Evolutionary conservation across 2,329 filamentous ascomycete species (phyloP).

Genomic region (Fusarium sarcochroum): DNA sequence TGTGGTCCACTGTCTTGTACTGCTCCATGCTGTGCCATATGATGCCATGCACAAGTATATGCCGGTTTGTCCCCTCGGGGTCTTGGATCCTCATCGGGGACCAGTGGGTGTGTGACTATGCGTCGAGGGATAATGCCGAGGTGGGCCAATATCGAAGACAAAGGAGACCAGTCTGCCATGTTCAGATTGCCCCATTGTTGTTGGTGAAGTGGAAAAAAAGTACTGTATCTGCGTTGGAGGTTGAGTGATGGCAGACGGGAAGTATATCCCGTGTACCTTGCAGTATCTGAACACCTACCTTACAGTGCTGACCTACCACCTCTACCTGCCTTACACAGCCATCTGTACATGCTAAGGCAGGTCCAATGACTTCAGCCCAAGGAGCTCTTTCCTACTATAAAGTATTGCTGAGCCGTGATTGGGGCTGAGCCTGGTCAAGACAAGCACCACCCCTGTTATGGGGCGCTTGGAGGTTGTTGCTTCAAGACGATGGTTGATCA

Average conservation of each 20-base stretch:
- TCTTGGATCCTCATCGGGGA: constrained; percentile 26
- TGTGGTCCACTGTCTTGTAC: constrained; percentile 25
- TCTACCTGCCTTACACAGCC: constrained; percentile 13
- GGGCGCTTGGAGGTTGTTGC: constrained; percentile 37
- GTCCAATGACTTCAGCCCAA: constrained; percentile 35
- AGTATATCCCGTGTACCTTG: constrained; percentile 38
- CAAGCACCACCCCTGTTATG: constrained; percentile 34
- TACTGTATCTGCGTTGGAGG: constrained; percentile 22
- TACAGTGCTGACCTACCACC: constrained; percentile 33
- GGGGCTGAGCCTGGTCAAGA: constrained; percentile 17
- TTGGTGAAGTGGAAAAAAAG: constrained; percentile 38
- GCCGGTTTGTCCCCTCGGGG: constrained; percentile 35
- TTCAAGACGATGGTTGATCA: neutral
- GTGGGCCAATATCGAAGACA: constrained; percentile 20
- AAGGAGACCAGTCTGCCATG: constrained; percentile 14
- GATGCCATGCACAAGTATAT: constrained; percentile 38
- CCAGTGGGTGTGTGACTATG: constrained; percentile 35
- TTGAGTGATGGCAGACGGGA: constrained; percentile 9
- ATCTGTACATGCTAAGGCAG: constrained; percentile 41
- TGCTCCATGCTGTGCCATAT: constrained; percentile 40
- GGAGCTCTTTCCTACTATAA: constrained; percentile 39
- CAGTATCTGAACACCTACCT: constrained; percentile 30
- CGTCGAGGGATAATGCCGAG: constrained; percentile 29
- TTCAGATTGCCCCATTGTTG: constrained; percentile 2
- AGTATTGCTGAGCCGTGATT: constrained; percentile 35